phyloP scores from a whole-genome alignment of 768 basidiomycete species.

The Asterophora parasitica region DNA sequence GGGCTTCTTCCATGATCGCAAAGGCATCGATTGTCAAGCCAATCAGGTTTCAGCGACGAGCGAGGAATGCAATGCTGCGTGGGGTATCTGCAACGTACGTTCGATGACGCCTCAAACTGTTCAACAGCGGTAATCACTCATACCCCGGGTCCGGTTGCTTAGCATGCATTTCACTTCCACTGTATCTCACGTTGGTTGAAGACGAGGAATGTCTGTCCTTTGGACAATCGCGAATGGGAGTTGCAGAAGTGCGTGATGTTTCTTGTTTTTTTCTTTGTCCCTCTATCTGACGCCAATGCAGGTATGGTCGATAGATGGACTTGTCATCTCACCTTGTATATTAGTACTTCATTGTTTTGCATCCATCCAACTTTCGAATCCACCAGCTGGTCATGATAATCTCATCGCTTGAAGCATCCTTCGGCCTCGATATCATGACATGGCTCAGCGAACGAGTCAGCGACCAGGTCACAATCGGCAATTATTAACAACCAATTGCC shows the following conservation, averaged over 20 bases:
- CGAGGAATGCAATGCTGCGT: slow-evolving; percentile 96
- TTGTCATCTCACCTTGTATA: background rate
- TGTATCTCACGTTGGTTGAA: slow-evolving; percentile 99
- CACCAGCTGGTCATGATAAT: too few relatives aligned
- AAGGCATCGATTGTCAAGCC: slow-evolving; percentile 99
- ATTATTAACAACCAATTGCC: too few relatives aligned
- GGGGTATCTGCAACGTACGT: slow-evolving; percentile 97
- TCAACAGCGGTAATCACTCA: slow-evolving; percentile 1
- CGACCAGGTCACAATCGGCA: too few relatives aligned
- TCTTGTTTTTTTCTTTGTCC: background rate
- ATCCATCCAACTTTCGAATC: too few relatives aligned
- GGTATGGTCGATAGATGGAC: slow-evolving; percentile 13
- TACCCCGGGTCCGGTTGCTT: background rate
- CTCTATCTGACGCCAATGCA: background rate
- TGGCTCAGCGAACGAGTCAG: too few relatives aligned
- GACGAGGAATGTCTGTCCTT: slow-evolving; percentile 91
- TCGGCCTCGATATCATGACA: too few relatives aligned
- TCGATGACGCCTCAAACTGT: background rate
- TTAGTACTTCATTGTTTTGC: background rate
- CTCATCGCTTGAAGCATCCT: too few relatives aligned
- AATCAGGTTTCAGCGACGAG: slow-evolving; percentile 96
- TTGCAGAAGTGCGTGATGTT: slow-evolving; percentile 77
- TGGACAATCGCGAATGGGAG: slow-evolving; percentile 97
- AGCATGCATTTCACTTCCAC: slow-evolving; percentile 99
- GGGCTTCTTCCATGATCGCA: slow-evolving; percentile 3